Evolutionary conservation across 257 asterid species (phyloP), one percentile per base, ranked within the genome.

Genomic region (Solanum appendiculatum): DNA sequence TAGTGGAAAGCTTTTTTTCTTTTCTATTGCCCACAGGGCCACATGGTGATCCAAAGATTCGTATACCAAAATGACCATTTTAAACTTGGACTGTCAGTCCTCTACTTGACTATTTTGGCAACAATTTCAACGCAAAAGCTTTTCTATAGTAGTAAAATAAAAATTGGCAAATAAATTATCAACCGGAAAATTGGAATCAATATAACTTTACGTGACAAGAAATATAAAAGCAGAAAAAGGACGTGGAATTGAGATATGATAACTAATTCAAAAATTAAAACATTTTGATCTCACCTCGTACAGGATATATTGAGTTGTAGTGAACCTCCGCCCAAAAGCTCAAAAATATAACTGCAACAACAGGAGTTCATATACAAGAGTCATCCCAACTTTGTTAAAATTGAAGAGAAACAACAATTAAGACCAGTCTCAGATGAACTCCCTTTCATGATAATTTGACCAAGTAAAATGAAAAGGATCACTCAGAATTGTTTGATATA

Each of bases 261-360:
- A 81, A 48, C 29, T 81, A 48, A 80, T 29, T 29, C 40, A 27
- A 80, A 74, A 81, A 29, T 31, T 81, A 21, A 3, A 83, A 63
- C 46, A 15, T n/a, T 58, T 14, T 63, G 27, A 66, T 89, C 87
- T 86, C 92, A 96, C 99, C 99, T 94, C 98, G 98, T 91, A 93
- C 92, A 20, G 98, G 98, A 86, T 95, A 95, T 90, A 95, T 95
- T 1, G 99, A 96, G 93, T 96, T 95, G 95, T 95, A 96, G 92
- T 96, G 98, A 85, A 96, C 99, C 92, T 96, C 98, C 1, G 98
- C 98, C 98, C 99, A 96, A 88, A 96, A 96, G 94, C 99, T 96
- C 94, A 96, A 87, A 90, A 91, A 95, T 85, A 96, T 95, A 88
- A 95, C 99, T 96, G 96, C 94, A 91, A 18, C 58, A 86, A 63